Base-by-base conservation (phyloP, 768 basidiomycete species). In the Phylloporus sp. region DNA sequence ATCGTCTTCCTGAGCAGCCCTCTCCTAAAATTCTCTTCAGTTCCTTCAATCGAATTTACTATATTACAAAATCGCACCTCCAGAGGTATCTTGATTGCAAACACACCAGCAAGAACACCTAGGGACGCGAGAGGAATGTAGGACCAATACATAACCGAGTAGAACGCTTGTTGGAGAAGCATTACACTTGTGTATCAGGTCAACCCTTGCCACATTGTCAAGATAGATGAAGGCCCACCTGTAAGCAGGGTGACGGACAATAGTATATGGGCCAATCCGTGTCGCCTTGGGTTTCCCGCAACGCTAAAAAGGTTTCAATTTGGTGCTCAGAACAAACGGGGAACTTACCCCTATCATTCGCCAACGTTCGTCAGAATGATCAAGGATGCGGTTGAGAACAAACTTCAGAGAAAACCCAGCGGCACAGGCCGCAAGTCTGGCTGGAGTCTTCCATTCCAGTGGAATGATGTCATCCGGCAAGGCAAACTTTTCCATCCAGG, bases 221-320 rank as follows among this genome's bases (percentile, higher is more conserved):
- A 41, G 6, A 26, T 2, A 23, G 4, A 46, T 26, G 34, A 58
- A n/a, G n/a, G 29, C 67, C 48, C 49, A 72, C 70, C 58, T 61
- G 50, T 73, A 73, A 12, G 51, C 47, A 3, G 72, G 72, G 45
- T 73, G 73, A 32, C 73, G 72, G 29, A 73, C 65, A 26, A 70
- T 42, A 8, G 65, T 52, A 49, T 74, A 73, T 5, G 71, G 72
- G 2, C 72, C 72, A 7, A 55, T 60, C 31, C 61, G 56, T 5
- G 63, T 59, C 50, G 70, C 7, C 28, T 53, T 63, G 0, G 63
- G 56, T 45, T 71, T 73, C 52, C 67, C 70, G 34, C 65, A 47
- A 45, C 57, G 28, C 70, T 69, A 9, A 57, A 44, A 52, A 32
- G n/a, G 34, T n/a, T 9, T 47, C 22, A 34, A 26, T 40, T 18